Conservation (phyloP, 441 rosid genomes). For the Gossypium schwendimanii region DNA sequence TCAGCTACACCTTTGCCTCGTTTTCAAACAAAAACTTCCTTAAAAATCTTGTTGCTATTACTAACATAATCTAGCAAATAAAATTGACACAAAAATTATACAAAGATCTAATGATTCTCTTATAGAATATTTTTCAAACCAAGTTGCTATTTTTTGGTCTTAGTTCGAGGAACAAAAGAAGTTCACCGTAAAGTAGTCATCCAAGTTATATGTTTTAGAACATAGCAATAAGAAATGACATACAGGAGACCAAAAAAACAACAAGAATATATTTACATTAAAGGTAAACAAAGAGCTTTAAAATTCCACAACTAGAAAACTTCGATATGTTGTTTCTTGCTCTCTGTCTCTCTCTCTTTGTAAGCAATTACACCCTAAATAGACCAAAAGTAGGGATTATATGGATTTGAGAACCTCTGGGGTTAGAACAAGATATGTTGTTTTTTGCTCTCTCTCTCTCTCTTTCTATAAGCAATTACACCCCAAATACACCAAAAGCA, state of each 20-base stretch:
- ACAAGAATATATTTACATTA: not conserved
- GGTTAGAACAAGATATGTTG: not conserved
- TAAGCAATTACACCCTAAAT: constrained; percentile 15
- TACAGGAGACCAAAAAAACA: not conserved
- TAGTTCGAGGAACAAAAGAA: not conserved
- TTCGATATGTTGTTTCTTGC: not conserved
- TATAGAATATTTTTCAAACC: not conserved
- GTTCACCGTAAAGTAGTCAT: not conserved
- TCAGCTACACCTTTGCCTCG: not conserved
- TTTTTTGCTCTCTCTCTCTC: too few relatives aligned
- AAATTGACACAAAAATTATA: not conserved
- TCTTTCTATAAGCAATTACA: too few relatives aligned
- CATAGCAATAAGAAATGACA: not conserved
- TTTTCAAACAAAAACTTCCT: not conserved
- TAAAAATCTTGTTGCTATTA: not conserved
- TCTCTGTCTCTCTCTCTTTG: not conserved
- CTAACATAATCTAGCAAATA: not conserved
- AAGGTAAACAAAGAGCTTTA: not conserved
- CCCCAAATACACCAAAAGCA: too few relatives aligned
- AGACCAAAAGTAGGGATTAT: constrained; percentile 11
- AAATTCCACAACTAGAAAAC: not conserved
- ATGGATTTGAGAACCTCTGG: constrained; percentile 10
- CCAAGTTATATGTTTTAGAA: not conserved
- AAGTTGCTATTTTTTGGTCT: not conserved
- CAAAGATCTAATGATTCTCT: not conserved